Conservation (phyloP, 2,329 filamentous ascomycete species). For the Cladobotryum mycophilum region DNA sequence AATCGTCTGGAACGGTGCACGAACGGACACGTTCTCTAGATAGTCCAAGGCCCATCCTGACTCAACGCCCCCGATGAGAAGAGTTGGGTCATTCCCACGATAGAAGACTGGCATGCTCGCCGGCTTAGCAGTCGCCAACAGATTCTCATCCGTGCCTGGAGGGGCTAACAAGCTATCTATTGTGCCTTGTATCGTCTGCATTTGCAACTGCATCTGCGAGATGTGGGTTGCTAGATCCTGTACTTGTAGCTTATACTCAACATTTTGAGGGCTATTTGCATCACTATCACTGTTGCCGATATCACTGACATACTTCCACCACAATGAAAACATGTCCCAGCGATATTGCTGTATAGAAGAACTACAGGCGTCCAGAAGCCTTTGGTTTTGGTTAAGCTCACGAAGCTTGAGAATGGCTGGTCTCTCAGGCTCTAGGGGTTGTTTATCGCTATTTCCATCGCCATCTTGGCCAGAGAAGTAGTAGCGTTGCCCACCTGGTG, state of each 20-base stretch:
- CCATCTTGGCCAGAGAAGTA: conserved; percentile 17
- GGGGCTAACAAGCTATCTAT: conserved; percentile 1
- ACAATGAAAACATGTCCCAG: conserved; percentile 36
- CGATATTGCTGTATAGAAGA: conserved; percentile 18
- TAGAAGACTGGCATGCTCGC: conserved; percentile 22
- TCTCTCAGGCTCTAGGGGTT: conserved; percentile 4
- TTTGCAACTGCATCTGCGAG: not conserved
- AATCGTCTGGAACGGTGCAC: conserved; percentile 3
- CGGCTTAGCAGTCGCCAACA: conserved; percentile 17
- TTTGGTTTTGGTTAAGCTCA: conserved; percentile 19
- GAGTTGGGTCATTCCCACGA: conserved; percentile 29
- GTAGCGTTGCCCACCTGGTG: conserved; percentile 21
- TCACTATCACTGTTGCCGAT: conserved; percentile 13
- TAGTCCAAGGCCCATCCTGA: conserved; percentile 35
- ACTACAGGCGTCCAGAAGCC: conserved; percentile 16
- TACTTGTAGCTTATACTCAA: not conserved
- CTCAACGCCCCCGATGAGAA: conserved; percentile 30
- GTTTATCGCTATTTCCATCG: not conserved
- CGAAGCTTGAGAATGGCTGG: conserved; percentile 7
- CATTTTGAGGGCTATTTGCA: not conserved
- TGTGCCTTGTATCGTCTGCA: not conserved
- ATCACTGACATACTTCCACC: conserved; percentile 33
- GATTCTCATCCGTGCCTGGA: not conserved
- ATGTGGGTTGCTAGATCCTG: conserved; percentile 3
- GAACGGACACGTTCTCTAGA: conserved; percentile 15